Evolutionary conservation across 2,329 filamentous ascomycete genomes (phyloP), one percentile per base, ranked within the genome.

Genomic region (Dactylellina parvicollis): DNA sequence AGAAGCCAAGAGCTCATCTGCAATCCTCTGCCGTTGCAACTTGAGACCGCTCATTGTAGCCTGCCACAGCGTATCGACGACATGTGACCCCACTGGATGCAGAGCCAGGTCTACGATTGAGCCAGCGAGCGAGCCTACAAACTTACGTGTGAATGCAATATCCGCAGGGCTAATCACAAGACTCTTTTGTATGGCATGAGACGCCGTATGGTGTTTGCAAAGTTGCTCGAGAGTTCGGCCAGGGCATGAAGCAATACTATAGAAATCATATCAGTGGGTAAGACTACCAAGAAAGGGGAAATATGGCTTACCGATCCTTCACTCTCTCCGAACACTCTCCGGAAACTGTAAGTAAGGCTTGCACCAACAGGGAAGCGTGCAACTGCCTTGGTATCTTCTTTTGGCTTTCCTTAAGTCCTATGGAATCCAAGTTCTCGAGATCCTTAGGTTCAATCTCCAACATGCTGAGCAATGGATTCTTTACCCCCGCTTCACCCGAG

Each of bases 331-430:
- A 75, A 20, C 69, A 73, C 26, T 55, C 62, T 0, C 92, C 92
- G 0, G 90, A 86, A 24, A 92, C 89, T 5, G 86, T 82, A 55
- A 98, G 87, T 83, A 99, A 90, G 2, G 90, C 83, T 74, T 95
- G 89, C 7, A 91, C 89, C 26, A 99, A 85, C 49, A 96, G 85
- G 18, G 91, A 92, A 71, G 90, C 92, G 82, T 99, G 93, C 79
- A 92, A 81, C 84, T 92, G 87, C 82, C 26, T 55, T 77, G 50
- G 80, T 76, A 36, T 80, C 76, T 55, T 74, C 69, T 65, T 76
- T 77, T 84, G 87, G 4, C 87, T 81, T 44, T 82, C 84, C 24
- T 82, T 83, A 8, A 86, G 80, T 8, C 86, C 79, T 50, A 82
- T 81, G 38, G 83, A 83, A 18, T 85, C 84, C 12, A 84, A 83